These are phyloP conservation scores for Rhodosporidiobolus odoratus DNA, from an alignment of 768 basidiomycete species.

Conservation along the genomic window DNA sequence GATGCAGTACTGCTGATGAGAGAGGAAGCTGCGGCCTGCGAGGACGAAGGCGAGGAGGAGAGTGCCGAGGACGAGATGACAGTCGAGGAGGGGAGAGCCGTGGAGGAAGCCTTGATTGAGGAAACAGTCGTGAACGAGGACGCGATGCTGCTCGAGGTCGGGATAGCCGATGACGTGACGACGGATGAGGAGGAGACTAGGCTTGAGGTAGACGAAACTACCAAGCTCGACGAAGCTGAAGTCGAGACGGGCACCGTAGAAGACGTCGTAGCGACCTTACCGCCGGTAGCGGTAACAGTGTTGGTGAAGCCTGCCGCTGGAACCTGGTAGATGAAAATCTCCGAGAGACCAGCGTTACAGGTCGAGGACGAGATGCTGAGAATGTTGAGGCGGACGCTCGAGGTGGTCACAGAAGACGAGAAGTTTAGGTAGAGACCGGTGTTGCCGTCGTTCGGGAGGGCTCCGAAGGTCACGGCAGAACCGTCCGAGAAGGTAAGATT, in stretches of 20 bases:
- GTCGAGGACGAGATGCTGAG: constrained; percentile 8
- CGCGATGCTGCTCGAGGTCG: no score
- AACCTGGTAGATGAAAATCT: constrained; percentile 13
- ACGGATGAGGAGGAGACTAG: neutral
- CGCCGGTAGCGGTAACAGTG: neutral
- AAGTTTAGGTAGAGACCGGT: constrained; percentile 26
- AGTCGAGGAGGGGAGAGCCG: neutral
- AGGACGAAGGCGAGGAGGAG: neutral
- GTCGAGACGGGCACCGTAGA: neutral
- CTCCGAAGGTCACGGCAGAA: constrained; percentile 14
- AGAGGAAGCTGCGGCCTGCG: neutral
- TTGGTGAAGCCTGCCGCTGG: neutral
- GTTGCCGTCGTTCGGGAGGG: constrained; percentile 25
- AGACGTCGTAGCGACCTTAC: neutral
- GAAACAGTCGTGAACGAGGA: neutral
- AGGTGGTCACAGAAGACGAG: constrained; percentile 1
- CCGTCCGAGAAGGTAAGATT: constrained; percentile 33
- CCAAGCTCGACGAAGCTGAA: neutral
- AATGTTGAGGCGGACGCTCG: constrained; percentile 17
- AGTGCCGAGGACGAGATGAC: neutral
- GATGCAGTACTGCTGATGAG: neutral
- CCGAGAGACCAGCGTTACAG: constrained; percentile 18
- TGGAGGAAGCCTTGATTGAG: neutral
- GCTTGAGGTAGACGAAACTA: no score
- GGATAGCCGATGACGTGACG: no score